Conservation (phyloP, 2,329 filamentous ascomycete species). For the Trichoderma semiorbis region DNA sequence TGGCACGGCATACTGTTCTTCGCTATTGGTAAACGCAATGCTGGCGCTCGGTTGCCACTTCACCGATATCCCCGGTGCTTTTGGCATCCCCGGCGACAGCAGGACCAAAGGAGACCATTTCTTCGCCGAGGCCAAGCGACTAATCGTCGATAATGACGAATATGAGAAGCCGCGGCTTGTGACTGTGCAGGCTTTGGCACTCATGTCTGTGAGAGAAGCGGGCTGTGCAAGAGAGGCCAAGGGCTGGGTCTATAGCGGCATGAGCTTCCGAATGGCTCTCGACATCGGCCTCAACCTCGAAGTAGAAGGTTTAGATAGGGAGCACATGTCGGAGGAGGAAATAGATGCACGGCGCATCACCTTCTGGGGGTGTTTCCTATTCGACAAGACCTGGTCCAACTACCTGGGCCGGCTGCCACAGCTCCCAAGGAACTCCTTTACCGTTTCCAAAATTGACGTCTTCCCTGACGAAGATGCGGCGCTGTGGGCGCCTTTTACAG, state of each 20-base stretch:
- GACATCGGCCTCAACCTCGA: conserved; percentile 91
- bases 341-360: conserved; percentile 87
- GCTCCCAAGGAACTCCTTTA: conserved; percentile 73
- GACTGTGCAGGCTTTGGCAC: conserved; percentile 86
- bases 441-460: conserved; percentile 83
- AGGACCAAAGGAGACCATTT: conserved; percentile 93
- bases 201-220: conserved; percentile 96
- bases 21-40: conserved; percentile 90
- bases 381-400: conserved; percentile 99
- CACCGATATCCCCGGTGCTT: conserved; percentile 70
- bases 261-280: conserved; percentile 96
- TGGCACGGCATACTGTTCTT: conserved; percentile 70
- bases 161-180: conserved; percentile 85
- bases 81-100: conserved; percentile 67
- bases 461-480: conserved; percentile 85
- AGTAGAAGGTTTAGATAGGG: conserved; percentile 60
- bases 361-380: conserved; percentile 97
- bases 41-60: conserved; percentile 92
- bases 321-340: conserved; percentile 70
- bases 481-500: conserved; percentile 84
- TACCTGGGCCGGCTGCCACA: conserved; percentile 91
- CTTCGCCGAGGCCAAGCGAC: conserved; percentile 85
- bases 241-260: conserved; percentile 97
- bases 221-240: conserved; percentile 92
- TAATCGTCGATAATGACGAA: conserved; percentile 88